Base-by-base conservation (phyloP, 1,284 basidiomycete genomes). In the Pyrrhoderma noxium region DNA sequence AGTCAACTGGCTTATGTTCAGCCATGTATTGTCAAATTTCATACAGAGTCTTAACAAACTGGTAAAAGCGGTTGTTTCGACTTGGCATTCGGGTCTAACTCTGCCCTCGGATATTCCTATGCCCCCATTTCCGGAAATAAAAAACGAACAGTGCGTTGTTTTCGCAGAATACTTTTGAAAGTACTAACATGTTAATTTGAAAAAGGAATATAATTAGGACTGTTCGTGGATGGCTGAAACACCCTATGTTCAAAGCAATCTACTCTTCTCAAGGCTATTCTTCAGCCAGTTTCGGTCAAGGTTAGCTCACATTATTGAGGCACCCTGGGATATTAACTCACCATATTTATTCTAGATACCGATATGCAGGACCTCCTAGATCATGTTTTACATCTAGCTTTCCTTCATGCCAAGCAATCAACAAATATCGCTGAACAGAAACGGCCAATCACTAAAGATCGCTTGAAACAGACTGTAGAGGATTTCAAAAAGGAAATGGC, bases 1-100 rank as follows among this genome's bases (percentile, higher is more conserved):
- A 83, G 82, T 81, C 57, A 69, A 82, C 56, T 85, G 83, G 82
- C 60, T 60, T 22, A 66, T 82, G 9, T 81, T 79, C 55, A 70
- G 67, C 37, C 69, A 71, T 51, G 61, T 81, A 2, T 57, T 81
- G 1, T 69, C 74, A 51, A 63, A 67, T 3, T 64, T 67, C 8
- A 59, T 73, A 13, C 59, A 57, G 1, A 56, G 77, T n/a, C 60
- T 79, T 36, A 74, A 73, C 52, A 62, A 56, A 25, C 63, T 74
- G 11, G 62, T 67, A 4, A 55, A 53, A n/a, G 61, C 64, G 18
- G 62, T 73, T 7, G 56, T 62, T 21, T 54, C 57, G 25, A 59
- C 72, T 53, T 60, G 8, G 63, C 64, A 42, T 46, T 55, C 2
- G 25, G 38, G 16, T 16, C 23, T 46, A 37, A 18, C 45, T 11